phyloP scores from a whole-genome alignment of 176 grass and related monocot species.

The Musa schizocarpa region DNA sequence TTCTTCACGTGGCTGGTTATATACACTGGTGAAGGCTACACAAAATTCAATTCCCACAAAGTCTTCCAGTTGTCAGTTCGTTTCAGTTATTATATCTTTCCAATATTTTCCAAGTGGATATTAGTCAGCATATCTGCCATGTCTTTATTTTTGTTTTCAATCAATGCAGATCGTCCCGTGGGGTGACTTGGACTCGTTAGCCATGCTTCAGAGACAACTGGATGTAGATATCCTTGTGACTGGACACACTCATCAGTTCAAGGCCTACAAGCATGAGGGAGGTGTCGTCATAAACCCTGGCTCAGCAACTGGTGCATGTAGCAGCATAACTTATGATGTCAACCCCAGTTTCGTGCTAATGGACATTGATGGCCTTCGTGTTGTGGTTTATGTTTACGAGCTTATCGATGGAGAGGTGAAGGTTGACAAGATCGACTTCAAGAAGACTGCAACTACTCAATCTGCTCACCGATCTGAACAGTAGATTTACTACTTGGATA shows the following conservation, averaged over 20 bases:
- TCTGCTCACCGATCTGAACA: not conserved
- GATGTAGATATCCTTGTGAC: constrained; percentile 98
- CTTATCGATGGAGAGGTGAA: constrained; percentile 87
- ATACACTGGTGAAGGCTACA: too few species aligned
- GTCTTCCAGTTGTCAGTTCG: too few species aligned
- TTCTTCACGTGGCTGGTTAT: too few species aligned
- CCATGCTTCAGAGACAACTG: constrained; percentile 91
- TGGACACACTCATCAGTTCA: constrained; percentile 94
- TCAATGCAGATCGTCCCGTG: constrained; percentile 70
- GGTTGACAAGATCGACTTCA: constrained; percentile 99
- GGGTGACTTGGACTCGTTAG: constrained; percentile 95
- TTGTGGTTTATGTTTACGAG: constrained; percentile 35
- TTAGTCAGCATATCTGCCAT: not conserved
- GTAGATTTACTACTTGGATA: not conserved
- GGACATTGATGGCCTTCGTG: constrained; percentile 92
- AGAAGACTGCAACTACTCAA: constrained; percentile 67
- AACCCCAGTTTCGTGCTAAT: constrained; percentile 97
- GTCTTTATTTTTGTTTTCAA: not conserved
- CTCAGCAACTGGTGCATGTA: constrained; percentile 80
- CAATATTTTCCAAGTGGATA: too few species aligned
- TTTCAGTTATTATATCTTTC: too few species aligned
- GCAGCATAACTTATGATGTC: constrained; percentile 94
- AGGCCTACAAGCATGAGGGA: constrained; percentile 97
- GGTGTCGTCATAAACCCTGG: constrained; percentile 95
- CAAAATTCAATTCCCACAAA: too few species aligned